Conservation (phyloP, 1,284 basidiomycete genomes). For the Melampsora occidentalis region DNA sequence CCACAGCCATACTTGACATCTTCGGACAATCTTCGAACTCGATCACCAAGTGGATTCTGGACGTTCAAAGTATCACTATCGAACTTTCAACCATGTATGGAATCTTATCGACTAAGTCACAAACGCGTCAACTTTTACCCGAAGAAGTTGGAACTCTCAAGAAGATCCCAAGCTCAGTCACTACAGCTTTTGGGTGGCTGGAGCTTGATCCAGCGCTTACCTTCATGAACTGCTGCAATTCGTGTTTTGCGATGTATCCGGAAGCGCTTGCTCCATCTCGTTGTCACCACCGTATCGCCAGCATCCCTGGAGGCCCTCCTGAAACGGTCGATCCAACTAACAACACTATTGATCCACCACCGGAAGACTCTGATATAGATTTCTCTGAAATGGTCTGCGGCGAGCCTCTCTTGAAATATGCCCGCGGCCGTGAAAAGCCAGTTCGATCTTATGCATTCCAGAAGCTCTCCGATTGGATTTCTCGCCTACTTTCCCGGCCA, state of each 20-base stretch:
- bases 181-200: constrained; percentile 12
- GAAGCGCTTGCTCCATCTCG: too few species aligned
- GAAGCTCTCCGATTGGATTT: constrained; percentile 22
- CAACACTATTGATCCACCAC: too few species aligned
- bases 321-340: not conserved
- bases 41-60: constrained; percentile 20
- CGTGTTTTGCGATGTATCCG: constrained; percentile 16
- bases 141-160: too few species aligned
- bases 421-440: not conserved
- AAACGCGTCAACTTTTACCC: too few species aligned
- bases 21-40: constrained; percentile 9
- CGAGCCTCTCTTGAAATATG: not conserved
- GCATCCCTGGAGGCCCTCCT: not conserved
- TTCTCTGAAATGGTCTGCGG: not conserved
- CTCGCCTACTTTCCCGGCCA: constrained; percentile 10
- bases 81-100: too few species aligned
- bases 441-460: constrained; percentile 18
- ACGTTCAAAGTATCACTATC: too few species aligned
- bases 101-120: too few species aligned
- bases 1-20: constrained; percentile 18
- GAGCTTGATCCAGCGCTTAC: constrained; percentile 10
- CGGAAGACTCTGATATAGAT: not conserved
- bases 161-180: not conserved
- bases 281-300: not conserved
- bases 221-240: not conserved